Evolutionary conservation across 2,329 filamentous ascomycete genomes (phyloP).

Genomic region (Sporothrix sp.): DNA sequence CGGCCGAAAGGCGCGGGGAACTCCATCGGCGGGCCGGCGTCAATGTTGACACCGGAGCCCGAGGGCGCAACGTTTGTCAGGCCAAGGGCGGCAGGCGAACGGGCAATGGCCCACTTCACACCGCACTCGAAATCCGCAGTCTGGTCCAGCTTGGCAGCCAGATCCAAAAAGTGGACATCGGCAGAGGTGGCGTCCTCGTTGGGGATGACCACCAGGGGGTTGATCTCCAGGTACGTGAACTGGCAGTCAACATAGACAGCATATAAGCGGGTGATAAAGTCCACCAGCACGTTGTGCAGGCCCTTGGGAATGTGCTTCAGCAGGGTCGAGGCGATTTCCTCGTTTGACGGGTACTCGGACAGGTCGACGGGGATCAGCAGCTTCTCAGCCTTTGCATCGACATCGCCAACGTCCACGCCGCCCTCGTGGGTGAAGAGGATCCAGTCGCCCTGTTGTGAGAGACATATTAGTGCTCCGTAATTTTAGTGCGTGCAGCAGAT

Average conservation of each 20-base stretch:
- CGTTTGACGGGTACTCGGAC: conserved; percentile 87
- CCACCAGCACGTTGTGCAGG: conserved; percentile 94
- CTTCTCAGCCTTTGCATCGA: conserved; percentile 98
- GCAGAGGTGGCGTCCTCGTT: conserved; percentile 87
- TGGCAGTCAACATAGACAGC: conserved; percentile 99
- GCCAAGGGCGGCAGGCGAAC: conserved; percentile 80
- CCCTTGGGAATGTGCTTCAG: conserved; percentile 91
- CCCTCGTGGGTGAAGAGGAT: conserved; percentile 99
- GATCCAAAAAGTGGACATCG: conserved; percentile 93
- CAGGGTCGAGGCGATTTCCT: conserved; percentile 75
- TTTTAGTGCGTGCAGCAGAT: conserved; percentile 6
- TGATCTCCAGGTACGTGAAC: conserved; percentile 99
- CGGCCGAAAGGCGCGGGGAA: conserved; percentile 98
- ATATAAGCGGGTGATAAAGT: conserved; percentile 98
- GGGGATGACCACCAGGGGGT: conserved; percentile 95
- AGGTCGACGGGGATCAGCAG: conserved; percentile 94
- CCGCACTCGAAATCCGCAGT: conserved; percentile 99
- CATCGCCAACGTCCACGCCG: conserved; percentile 98
- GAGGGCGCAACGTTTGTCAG: conserved; percentile 56
- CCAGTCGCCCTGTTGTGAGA: conserved; percentile 72
- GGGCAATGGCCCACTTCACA: conserved; percentile 96
- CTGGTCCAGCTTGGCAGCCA: conserved; percentile 97
- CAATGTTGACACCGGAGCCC: conserved; percentile 65
- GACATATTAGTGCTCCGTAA: conserved; percentile 11
- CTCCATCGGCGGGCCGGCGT: conserved; percentile 95